Base-by-base conservation (phyloP, 1,139 yeast species). In the Pichia inconspicua region DNA sequence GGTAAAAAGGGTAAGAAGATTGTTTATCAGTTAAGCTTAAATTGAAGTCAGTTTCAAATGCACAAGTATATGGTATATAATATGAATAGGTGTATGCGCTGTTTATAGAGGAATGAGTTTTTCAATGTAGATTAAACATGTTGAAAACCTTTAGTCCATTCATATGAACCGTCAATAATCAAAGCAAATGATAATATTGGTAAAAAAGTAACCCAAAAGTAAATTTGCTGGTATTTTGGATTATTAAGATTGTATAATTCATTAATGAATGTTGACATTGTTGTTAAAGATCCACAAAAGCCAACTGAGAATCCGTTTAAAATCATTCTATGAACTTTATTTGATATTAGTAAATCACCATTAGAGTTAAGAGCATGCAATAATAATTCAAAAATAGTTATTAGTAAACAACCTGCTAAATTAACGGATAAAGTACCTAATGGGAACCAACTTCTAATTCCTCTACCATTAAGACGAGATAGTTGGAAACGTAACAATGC, bases 361-460 rank as follows among this genome's bases (percentile, higher is more conserved):
- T 49, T 47, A 44, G 37, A 40, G 14, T 15, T 48, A 38, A 48
- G 64, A 64, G n/a, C 90, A 82, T 53, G 78, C 59, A 34, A 65
- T 7, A 85, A 53, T 2, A 88, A 51, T 1, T 72, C 69, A 37
- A 84, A 64, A 0, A 82, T 64, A 0, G 83, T 78, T n/a, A 85
- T 62, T 0, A 87, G 43, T 1, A 74, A 43, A 1, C 83, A 72
- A 0, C 89, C 95, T 0, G 69, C 22, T 1, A 78, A 55, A 61
- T 90, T 90, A 6, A 84, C 89, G 0, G 72, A 43, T 52, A 82
- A 84, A 0, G 98, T 90, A 0, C 97, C 97, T 46, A 73, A 34
- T 12, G 87, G 89, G 64, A 83, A 84, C 54, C 66, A 60, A 8
- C 64, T 55, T 10, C 17, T 10, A 6, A 41, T 32, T 30, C 43